These are phyloP conservation scores for Xylaria sp. DNA, from an alignment of 2,329 filamentous ascomycete species.

Conservation along the genomic window DNA sequence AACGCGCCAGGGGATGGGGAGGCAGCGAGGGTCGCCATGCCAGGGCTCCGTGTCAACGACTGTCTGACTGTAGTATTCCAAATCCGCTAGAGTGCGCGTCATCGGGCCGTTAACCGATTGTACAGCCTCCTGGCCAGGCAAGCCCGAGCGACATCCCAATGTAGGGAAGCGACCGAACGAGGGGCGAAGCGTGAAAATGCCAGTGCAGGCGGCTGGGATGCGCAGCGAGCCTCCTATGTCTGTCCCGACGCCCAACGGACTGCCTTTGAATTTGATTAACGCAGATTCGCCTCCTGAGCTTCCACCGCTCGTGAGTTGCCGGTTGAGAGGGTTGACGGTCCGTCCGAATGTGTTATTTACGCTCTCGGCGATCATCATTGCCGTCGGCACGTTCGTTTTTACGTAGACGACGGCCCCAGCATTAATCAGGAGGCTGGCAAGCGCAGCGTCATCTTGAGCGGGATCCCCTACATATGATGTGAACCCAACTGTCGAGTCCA, in stretches of 20 bases:
- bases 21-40: conserved; percentile 66
- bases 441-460: conserved; percentile 55
- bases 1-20: conserved; percentile 67
- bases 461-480: conserved; percentile 70
- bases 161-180: conserved; percentile 71
- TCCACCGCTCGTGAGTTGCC: conserved; percentile 70
- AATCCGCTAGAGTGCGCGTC: conserved; percentile 65
- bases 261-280: conserved; percentile 68
- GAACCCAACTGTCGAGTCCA: conserved; percentile 73
- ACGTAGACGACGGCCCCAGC: conserved; percentile 67
- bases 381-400: conserved; percentile 69
- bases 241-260: conserved; percentile 62
- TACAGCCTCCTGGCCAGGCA: conserved; percentile 74
- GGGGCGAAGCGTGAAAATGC: conserved; percentile 47
- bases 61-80: conserved; percentile 64
- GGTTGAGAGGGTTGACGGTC: conserved; percentile 71
- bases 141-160: conserved; percentile 62
- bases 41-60: conserved; percentile 66
- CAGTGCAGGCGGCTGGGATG: conserved; percentile 51
- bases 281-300: conserved; percentile 75
- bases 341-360: conserved; percentile 74
- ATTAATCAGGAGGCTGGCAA: conserved; percentile 56
- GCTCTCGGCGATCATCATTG: conserved; percentile 76
- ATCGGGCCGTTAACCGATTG: conserved; percentile 73
- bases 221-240: conserved; percentile 52